phyloP scores from a whole-genome alignment of 2,329 filamentous ascomycete genomes.

The Aspergillaceae sp. region DNA sequence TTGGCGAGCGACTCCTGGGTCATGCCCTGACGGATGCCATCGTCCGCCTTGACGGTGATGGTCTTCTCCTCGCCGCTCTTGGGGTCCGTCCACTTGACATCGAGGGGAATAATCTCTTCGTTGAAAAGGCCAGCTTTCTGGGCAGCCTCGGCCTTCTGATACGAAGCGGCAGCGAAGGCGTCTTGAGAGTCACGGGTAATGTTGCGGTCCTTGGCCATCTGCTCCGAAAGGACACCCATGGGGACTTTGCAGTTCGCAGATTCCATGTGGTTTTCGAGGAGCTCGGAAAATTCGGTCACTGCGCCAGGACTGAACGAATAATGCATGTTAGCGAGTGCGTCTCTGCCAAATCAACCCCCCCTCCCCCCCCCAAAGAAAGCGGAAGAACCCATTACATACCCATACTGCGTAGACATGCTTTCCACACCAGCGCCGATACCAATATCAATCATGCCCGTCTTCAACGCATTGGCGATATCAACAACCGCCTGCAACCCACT shows the following conservation, averaged over 20 bases:
- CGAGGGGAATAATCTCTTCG: constrained; percentile 80
- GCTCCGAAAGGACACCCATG: constrained; percentile 88
- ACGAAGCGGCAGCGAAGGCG: constrained; percentile 85
- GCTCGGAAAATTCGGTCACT: constrained; percentile 85
- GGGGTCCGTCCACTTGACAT: constrained; percentile 78
- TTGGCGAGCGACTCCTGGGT: constrained; percentile 83
- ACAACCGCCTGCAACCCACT: constrained; percentile 86
- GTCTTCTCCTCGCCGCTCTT: constrained; percentile 80
- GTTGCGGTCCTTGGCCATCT: constrained; percentile 81
- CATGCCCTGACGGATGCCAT: constrained; percentile 76
- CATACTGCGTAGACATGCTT: constrained; percentile 91
- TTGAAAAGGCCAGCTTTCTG: constrained; percentile 86
- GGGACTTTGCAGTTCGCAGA: constrained; percentile 94
- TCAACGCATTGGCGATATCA: constrained; percentile 90
- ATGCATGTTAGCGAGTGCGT: too few relatives aligned
- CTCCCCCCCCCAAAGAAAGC: neutral
- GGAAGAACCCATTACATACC: constrained; percentile 44
- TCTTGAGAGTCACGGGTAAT: constrained; percentile 70
- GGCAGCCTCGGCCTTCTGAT: constrained; percentile 79
- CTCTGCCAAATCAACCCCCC: too few relatives aligned
- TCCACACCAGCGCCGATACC: constrained; percentile 92
- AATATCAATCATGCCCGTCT: constrained; percentile 84
- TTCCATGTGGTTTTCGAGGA: constrained; percentile 71
- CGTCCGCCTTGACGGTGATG: constrained; percentile 75
- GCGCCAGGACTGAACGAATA: constrained; percentile 55